Conservation (phyloP, 768 basidiomycete species). For the Calocybe cyanea region DNA sequence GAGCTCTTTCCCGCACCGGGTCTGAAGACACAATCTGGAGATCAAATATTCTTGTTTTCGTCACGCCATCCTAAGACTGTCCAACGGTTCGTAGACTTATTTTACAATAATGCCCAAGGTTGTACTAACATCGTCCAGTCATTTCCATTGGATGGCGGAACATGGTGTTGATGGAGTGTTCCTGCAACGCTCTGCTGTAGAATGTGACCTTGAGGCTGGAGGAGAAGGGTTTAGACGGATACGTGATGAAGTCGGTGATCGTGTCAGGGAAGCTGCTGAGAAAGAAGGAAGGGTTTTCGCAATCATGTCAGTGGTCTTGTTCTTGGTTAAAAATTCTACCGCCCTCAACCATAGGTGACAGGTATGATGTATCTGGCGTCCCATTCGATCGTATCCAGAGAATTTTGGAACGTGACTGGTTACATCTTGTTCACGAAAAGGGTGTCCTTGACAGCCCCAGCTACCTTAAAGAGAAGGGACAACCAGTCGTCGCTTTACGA, state of each 20-base stretch:
- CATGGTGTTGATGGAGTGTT: slow-evolving; percentile 81
- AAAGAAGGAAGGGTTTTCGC: slow-evolving; percentile 77
- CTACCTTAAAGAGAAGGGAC: slow-evolving; percentile 68
- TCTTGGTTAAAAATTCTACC: background rate
- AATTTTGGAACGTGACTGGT: slow-evolving; percentile 70
- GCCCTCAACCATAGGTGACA: slow-evolving; percentile 19
- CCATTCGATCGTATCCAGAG: slow-evolving; percentile 62
- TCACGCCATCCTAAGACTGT: slow-evolving; percentile 76
- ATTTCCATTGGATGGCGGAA: slow-evolving; percentile 83
- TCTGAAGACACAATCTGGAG: slow-evolving; percentile 49
- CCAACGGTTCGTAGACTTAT: slow-evolving; percentile 35
- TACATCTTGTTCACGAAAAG: slow-evolving; percentile 60
- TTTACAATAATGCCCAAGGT: background rate
- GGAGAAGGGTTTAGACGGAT: slow-evolving; percentile 56
- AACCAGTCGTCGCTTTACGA: slow-evolving; percentile 73
- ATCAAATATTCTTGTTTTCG: slow-evolving; percentile 71
- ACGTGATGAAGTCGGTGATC: slow-evolving; percentile 69
- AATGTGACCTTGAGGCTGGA: slow-evolving; percentile 55
- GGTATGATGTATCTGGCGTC: slow-evolving; percentile 86
- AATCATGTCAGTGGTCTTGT: slow-evolving; percentile 71
- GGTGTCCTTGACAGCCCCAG: slow-evolving; percentile 65
- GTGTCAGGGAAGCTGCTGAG: slow-evolving; percentile 75
- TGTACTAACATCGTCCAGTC: slow-evolving; percentile 29
- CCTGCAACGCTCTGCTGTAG: slow-evolving; percentile 70
- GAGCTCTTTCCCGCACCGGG: slow-evolving; percentile 73